Percentiles rank a stretch among this genome's conserved stretches.
Evolutionary conservation across 768 basidiomycete species (phyloP).

Genomic region (Suillus sp.): DNA sequence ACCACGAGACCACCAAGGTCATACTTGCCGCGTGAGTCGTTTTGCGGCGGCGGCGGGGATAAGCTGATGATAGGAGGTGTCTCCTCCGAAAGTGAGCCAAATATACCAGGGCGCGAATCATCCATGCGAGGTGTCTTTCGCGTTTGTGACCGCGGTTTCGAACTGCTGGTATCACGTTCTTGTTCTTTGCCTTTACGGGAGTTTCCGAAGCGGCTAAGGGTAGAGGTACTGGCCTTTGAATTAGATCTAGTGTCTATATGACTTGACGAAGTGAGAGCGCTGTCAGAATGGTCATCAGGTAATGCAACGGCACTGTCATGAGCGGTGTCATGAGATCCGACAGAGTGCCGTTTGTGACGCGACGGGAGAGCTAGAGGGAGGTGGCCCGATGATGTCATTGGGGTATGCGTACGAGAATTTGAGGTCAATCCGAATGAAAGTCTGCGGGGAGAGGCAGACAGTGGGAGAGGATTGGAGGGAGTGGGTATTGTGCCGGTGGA

Average conservation of each 20-base stretch:
- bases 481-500: conserved; percentile 26
- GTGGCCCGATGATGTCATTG: conserved; percentile 31
- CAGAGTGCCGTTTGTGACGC: conserved; percentile 30
- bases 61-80: conserved; percentile 17
- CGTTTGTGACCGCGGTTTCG: conserved; percentile 8
- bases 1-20: conserved; percentile 6
- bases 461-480: conserved; percentile 33
- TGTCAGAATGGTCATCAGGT: conserved; percentile 25
- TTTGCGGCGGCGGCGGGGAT: conserved; percentile 16
- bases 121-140: conserved; percentile 13
- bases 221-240: conserved; percentile 19
- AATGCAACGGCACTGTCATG: conserved; percentile 38
- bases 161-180: conserved; percentile 3
- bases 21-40: conserved; percentile 3
- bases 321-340: conserved; percentile 33
- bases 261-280: background rate
- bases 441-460: conserved; percentile 37
- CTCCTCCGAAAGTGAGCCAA: conserved; percentile 26
- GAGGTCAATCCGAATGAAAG: conserved; percentile 33
- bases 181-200: conserved; percentile 31
- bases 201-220: conserved; percentile 14
- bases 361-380: conserved; percentile 28
- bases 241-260: background rate
- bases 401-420: conserved; percentile 29
- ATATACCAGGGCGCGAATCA: conserved; percentile 15